Evolutionary conservation across 768 basidiomycete genomes (phyloP).

Genomic region (Daedalea quercina): DNA sequence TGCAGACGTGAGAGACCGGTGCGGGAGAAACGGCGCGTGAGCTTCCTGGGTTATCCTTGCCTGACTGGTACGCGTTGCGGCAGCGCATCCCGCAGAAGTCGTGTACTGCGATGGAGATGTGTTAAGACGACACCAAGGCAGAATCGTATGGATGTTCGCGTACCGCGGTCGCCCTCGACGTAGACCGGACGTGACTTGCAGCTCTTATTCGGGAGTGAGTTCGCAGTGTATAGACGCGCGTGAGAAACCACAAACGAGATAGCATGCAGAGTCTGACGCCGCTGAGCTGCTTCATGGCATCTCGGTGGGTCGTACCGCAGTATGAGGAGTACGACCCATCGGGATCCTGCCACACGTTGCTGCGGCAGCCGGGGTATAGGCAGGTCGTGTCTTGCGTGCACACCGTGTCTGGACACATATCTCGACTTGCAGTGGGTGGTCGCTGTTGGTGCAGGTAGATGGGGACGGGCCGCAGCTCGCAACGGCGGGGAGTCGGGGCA

Average conservation of each 20-base stretch:
- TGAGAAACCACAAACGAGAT: too few relatives aligned
- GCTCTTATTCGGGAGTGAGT: slow-evolving; percentile 2
- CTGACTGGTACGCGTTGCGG: background rate
- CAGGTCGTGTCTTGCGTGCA: background rate
- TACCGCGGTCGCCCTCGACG: slow-evolving; percentile 15
- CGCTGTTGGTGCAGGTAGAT: background rate
- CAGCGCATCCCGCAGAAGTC: background rate
- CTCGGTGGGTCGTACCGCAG: slow-evolving; percentile 14
- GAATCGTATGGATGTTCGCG: background rate
- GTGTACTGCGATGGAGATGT: background rate
- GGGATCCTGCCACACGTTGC: slow-evolving; percentile 14
- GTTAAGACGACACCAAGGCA: background rate
- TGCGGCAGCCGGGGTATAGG: slow-evolving; percentile 12
- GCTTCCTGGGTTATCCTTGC: background rate
- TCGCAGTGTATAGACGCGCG: background rate
- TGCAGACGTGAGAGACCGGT: slow-evolving; percentile 3
- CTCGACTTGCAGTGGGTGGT: background rate
- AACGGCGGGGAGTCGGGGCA: too few relatives aligned
- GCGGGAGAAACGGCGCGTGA: background rate
- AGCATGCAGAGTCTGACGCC: background rate
- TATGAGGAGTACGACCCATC: slow-evolving; percentile 18
- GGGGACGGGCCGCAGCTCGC: background rate
- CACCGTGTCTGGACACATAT: background rate
- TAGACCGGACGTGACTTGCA: slow-evolving; percentile 13
- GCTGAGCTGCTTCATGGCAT: slow-evolving; percentile 10